Evolutionary conservation across 2,329 filamentous ascomycete species (phyloP), one percentile per base, ranked within the genome.

Genomic region (Sporothrix inflata): DNA sequence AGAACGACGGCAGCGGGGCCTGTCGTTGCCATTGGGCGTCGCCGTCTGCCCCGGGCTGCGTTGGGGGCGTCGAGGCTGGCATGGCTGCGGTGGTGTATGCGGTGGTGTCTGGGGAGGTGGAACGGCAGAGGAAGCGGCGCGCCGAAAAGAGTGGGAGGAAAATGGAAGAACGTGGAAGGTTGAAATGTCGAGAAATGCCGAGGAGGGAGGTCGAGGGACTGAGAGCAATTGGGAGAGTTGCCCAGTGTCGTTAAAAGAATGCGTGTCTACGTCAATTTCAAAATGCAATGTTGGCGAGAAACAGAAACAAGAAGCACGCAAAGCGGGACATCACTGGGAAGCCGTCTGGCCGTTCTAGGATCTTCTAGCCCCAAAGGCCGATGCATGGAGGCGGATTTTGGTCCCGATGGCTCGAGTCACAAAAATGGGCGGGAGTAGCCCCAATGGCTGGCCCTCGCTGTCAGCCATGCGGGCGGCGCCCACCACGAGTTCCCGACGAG

Each of bases 1-100:
- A 75, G 24, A 75, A 75, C 4, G 74, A 75, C 19, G 74, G 74
- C 21, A 75, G 47, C 69, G 65, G 12, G 49, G 68, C n/a, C 42
- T 21, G 57, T 40, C 34, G 16, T 53, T 57, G 53, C 34, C 21
- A 55, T 69, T 63, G 38, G 9, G 57, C 24, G 27, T n/a, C 40
- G 49, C 21, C 45, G 19, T 34, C 45, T 34, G 40, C 51, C 45
- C 45, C 34, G 34, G 21, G 14, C 6, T 16, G 27, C 7, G n/a
- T 27, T 24, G 8, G 66, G 14, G 53, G 45, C 9, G 40, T 51
- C 9, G 71, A 60, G 66, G 67, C 67, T 9, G 67, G 71, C 71
- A 72, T 69, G 16, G n/a, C 19, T 11, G 57, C 2, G n/a, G 38
- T 45, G 24, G 57, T 40, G 8, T 16, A 40, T 24, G 27, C n/a